Base-by-base conservation (phyloP, 108 stramenopile species). In the Cyclotella distinguenda region DNA sequence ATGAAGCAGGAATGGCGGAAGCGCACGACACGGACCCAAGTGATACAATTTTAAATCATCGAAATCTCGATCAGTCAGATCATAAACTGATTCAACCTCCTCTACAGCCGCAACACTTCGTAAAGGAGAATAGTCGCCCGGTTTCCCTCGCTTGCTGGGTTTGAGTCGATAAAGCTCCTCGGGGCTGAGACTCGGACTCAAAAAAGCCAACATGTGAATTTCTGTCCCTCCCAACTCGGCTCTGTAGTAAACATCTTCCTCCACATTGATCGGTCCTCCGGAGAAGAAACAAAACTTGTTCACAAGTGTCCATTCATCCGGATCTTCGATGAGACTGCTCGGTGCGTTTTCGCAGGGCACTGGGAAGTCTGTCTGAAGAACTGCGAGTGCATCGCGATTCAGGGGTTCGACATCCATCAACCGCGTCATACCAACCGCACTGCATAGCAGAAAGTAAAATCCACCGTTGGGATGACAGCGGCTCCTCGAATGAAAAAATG, bases 261-360 rank as follows among this genome's bases (percentile, higher is more conserved):
- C 92, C 3, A 84, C 79, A 63, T 93, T 93, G 52, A 93, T 88
- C 15, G 92, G 92, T 30, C 92, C 92, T 8, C 92, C 92, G 6
- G 86, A 88, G 72, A 93, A 93, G 84, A 93, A 93, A 60, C 92
- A 93, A 63, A 93, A 93, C 60, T 87, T 90, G 65, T 89, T 78
- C 27, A 93, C 88, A 28, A 93, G 59, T 6, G 86, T 85, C 92
- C 92, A 93, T 44, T 87, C 72, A n/a, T 76, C 62, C 2, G 85
- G 87, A 59, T 90, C 86, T 40, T 85, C 69, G 53, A 93, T 68
- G 4, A 93, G 65, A 10, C 42, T 31, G n/a, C 26, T 32, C 16
- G 92, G 92, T 9, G 85, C 86, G 7, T 81, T 72, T 56, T 93
- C 92, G 42, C 89, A 90, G n/a, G 84, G 68, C 28, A 69, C 72